Evolutionary conservation across 1,284 basidiomycete genomes (phyloP), one percentile per base, ranked within the genome.

Genomic region (Xerocomus minutiporus): DNA sequence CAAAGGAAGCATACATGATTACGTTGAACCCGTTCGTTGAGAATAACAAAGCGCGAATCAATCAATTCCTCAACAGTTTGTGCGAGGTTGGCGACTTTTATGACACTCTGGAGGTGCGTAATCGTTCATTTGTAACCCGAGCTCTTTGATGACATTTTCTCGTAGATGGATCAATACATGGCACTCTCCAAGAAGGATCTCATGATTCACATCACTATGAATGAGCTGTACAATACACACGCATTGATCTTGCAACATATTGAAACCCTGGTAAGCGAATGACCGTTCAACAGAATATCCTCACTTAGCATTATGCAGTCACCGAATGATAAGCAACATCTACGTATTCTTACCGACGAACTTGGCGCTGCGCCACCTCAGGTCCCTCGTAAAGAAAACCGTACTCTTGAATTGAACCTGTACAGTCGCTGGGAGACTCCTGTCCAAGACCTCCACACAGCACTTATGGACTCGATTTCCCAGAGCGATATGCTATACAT

Each of bases 21-120:
- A 93, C 91, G 12, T 80, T 99, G 53, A 97, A 98, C 68, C 94
- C 96, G 1, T 99, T 99, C 69, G 94, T 99, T 40, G 97, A 99
- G 75, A 92, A 89, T 71, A 98, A 99, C 80, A 98, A 98, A 73
- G 84, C 90, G 15, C 83, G 93, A 50, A 98, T 99, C 77, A 97
- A 98, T 70, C 86, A 90, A 62, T 99, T 99, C 74, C 78, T 99
- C 63, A 98, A 98, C 71, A 88, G 85, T 59, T 78, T 99, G 51
- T 98, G 97, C 68, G 97, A 99, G 72, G 96, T 99, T 52, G 95
- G 93, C 54, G 97, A 99, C 73, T 99, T 99, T 70, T 98, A 98
- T 73, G 97, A 99, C 62, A 95, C 96, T 9, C 81, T 99, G 52
- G 97, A 99, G 85, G 93, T 93, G 62, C 51, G 76, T 69, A 5